Evolutionary conservation across 345 rosid genomes (phyloP), one percentile per base, ranked within the genome.

Genomic region (Pistacia vera): DNA sequence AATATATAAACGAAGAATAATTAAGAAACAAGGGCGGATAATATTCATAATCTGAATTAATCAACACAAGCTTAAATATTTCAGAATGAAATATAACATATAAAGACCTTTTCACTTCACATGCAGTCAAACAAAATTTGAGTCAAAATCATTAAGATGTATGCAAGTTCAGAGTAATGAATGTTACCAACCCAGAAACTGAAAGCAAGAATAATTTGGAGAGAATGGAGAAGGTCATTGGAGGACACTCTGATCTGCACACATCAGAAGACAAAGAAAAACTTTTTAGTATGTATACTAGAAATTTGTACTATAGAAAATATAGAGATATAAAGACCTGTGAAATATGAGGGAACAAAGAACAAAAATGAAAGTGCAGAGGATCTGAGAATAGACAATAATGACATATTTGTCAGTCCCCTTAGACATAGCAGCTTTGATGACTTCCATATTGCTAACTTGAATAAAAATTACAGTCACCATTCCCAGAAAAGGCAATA

Each of bases 351-450:
- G 78, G n/a, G 86, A 83, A 48, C 35, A 83, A 66, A 87, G 87
- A 63, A 87, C 85, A 66, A 86, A 87, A 76, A 88, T 49, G 68
- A 87, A 74, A 64, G 71, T 63, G 70, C 88, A 78, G 22, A 91
- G 76, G 6, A 78, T 77, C 59, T 87, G 55, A 4, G 87, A 72
- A 75, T 89, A 85, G 3, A 85, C 83, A n/a, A 83, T 62, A 56
- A 88, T 66, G 62, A 82, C 82, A 78, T 75, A 87, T 70, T 85
- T 85, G 80, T 85, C 82, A 44, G 77, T 72, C 28, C 92, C 93
- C 0, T 71, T 56, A 30, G 90, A 79, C 51, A 85, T 73, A 4
- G 91, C 96, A 17, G 81, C 80, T 75, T 90, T 89, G 70, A 25
- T 75, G 57, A 83, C 73, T 20, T 67, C 81, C 85, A 80, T 58